A percentile compares a stretch with the other conserved stretches of the same genome.
Evolutionary conservation across 2,329 filamentous ascomycete genomes (phyloP).

Genomic region (Colletotrichum incanum): DNA sequence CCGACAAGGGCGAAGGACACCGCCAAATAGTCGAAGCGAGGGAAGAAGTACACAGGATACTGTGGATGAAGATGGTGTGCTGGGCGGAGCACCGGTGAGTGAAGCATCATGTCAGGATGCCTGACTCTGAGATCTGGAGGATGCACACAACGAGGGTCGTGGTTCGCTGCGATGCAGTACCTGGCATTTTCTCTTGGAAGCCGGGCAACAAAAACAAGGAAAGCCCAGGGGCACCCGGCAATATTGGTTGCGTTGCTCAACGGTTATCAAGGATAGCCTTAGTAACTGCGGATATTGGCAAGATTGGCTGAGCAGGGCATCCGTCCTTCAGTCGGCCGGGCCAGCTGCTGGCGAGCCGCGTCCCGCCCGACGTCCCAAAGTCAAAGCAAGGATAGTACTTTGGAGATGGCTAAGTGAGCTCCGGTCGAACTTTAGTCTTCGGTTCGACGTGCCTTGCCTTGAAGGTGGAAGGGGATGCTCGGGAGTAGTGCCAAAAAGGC

Average conservation of each 20-base stretch:
- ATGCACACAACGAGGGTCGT: slow-evolving; percentile 13
- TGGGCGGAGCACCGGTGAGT: slow-evolving; percentile 24
- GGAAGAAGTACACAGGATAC: slow-evolving; percentile 16
- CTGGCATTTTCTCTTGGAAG: slow-evolving; percentile 13
- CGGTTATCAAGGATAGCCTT: slow-evolving; percentile 23
- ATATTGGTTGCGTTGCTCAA: slow-evolving; percentile 34
- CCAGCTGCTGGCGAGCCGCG: slow-evolving; percentile 30
- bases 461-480: background rate
- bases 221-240: slow-evolving; percentile 7
- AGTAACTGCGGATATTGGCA: slow-evolving; percentile 14
- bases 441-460: background rate
- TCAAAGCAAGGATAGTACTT: slow-evolving; percentile 25
- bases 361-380: slow-evolving; percentile 38
- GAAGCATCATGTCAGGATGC: slow-evolving; percentile 15
- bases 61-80: slow-evolving; percentile 20
- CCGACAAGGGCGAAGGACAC: background rate
- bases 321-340: slow-evolving; percentile 8
- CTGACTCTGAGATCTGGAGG: background rate
- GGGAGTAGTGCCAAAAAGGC: slow-evolving; percentile 1
- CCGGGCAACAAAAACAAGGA: slow-evolving; percentile 11
- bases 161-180: slow-evolving; percentile 5
- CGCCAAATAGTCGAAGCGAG: slow-evolving; percentile 3
- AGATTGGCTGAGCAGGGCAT: slow-evolving; percentile 29
- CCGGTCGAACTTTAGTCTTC: background rate
- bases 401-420: slow-evolving; percentile 6